Conservation (phyloP, 129 eudicot genomes). For the Pseudognaphalium luteoalbum region DNA sequence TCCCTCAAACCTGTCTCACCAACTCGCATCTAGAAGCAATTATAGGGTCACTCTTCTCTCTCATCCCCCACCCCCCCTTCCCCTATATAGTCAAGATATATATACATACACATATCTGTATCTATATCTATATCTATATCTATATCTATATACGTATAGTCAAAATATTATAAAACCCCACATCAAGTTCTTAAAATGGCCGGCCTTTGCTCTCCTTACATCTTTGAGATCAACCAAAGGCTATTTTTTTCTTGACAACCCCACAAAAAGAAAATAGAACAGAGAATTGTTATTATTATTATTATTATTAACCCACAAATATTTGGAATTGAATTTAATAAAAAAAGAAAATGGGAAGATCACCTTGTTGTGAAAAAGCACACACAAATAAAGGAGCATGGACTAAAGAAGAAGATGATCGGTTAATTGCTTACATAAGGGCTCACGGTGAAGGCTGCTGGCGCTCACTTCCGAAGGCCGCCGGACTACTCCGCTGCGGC, state of each 20-base stretch:
- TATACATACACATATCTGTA: neutral
- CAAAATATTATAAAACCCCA: constrained; percentile 73
- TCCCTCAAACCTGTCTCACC: constrained; percentile 93
- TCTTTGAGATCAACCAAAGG: constrained; percentile 26
- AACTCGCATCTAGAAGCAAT: constrained; percentile 74
- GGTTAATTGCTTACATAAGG: constrained; percentile 71
- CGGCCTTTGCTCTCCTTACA: constrained; percentile 32
- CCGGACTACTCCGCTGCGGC: constrained; percentile 98
- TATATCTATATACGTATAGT: constrained; percentile 37
- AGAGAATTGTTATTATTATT: neutral
- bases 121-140: neutral
- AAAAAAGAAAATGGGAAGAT: constrained; percentile 72
- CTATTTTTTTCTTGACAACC: constrained; percentile 31
- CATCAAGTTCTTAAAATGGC: constrained; percentile 45
- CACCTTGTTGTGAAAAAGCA: constrained; percentile 99
- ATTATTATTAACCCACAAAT: neutral
- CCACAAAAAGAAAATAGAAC: constrained; percentile 22
- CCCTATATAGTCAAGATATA: constrained; percentile 15
- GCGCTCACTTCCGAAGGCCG: constrained; percentile 97
- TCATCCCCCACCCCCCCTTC: neutral
- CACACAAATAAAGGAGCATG: constrained; percentile 99
- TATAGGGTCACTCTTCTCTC: constrained; percentile 32
- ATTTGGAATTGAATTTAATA: too few relatives aligned
- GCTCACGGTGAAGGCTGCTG: constrained; percentile 98
- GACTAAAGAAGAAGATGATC: constrained; percentile 98